Evolutionary conservation across 2,329 filamentous ascomycete species (phyloP).

Genomic region (Corniculantispora saksenae): DNA sequence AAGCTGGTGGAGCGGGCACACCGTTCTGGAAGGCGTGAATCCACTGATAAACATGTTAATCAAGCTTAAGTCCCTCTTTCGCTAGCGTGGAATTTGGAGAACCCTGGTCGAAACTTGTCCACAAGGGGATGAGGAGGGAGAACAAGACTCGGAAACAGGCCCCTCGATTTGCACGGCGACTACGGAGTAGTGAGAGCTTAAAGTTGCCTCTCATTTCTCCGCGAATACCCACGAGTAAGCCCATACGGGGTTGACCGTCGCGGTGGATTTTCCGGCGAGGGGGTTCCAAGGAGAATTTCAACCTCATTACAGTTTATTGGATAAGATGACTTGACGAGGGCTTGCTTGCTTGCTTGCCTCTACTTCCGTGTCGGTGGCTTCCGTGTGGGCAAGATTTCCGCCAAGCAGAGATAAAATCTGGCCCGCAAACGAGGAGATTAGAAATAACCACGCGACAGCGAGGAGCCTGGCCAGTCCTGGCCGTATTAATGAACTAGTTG

Average conservation of each 20-base stretch:
- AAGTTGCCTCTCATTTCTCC: background rate
- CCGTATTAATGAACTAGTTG: no score
- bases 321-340: no score
- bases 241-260: conserved; percentile 13
- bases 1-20: background rate
- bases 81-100: conserved; percentile 3
- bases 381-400: no score
- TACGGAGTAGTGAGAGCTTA: no score
- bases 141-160: no score
- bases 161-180: no score
- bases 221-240: background rate
- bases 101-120: background rate
- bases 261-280: conserved; percentile 25
- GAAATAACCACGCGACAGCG: no score
- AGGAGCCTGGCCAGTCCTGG: no score
- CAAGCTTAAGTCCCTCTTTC: conserved; percentile 6
- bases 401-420: no score
- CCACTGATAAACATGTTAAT: conserved; percentile 13
- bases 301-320: no score
- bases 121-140: background rate
- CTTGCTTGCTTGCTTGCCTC: no score
- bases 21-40: conserved; percentile 7
- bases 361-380: background rate
- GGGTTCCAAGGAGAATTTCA: no score
- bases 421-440: background rate